phyloP scores from a whole-genome alignment of 1,284 basidiomycete species.

The Boletus hoseneyae region DNA sequence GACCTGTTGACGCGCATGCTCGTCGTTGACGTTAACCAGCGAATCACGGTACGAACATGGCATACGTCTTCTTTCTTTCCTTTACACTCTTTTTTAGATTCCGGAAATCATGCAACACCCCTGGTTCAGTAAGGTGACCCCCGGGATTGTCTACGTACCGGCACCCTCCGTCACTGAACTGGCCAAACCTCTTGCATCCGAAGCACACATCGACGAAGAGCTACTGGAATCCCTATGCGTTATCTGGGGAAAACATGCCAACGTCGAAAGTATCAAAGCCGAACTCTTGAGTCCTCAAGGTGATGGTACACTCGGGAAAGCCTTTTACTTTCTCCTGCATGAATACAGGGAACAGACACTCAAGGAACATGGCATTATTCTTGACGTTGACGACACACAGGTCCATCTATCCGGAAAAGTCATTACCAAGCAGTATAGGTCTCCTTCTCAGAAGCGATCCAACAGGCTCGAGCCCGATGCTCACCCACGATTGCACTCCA shows the following conservation, averaged over 20 bases:
- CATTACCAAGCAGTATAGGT: constrained; percentile 44
- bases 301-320: constrained; percentile 81
- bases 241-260: constrained; percentile 76
- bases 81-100: constrained; percentile 54
- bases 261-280: constrained; percentile 52
- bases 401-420: constrained; percentile 36
- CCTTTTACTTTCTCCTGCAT: constrained; percentile 86
- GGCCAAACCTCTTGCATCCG: constrained; percentile 63
- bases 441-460: constrained; percentile 34
- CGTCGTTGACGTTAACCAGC: constrained; percentile 82
- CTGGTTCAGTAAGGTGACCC: constrained; percentile 59
- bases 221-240: constrained; percentile 86
- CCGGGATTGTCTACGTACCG: constrained; percentile 53
- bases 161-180: constrained; percentile 65
- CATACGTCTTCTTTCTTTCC: constrained; percentile 4
- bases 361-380: constrained; percentile 57
- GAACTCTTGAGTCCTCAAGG: constrained; percentile 65
- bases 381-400: constrained; percentile 36
- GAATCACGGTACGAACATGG: constrained; percentile 71
- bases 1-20: constrained; percentile 83
- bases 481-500: constrained; percentile 12
- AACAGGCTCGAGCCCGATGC: constrained; percentile 14
- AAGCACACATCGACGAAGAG: constrained; percentile 79
- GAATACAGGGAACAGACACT: constrained; percentile 76
- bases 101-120: constrained; percentile 85